Percentiles rank a stretch among this genome's conserved stretches.
Evolutionary conservation across 306 rosid species (phyloP).

Genomic region (Trifolium pratense): DNA sequence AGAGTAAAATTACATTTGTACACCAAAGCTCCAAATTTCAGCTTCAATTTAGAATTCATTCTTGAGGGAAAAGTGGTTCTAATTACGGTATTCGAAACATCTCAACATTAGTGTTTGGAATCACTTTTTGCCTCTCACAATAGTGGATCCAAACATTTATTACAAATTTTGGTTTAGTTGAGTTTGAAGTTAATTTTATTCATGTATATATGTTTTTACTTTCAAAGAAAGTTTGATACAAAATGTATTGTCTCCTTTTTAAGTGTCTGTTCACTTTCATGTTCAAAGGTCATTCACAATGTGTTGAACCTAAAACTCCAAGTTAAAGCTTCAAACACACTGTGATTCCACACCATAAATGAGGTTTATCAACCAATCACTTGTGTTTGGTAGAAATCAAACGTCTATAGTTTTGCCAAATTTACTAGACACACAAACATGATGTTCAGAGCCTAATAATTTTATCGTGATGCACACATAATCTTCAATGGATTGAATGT

Average conservation of each 20-base stretch:
- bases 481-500: not conserved
- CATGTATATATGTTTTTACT: not conserved
- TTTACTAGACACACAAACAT: not conserved
- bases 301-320: not conserved
- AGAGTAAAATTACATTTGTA: too few species aligned
- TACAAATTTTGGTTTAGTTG: not conserved
- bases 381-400: not conserved
- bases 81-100: not conserved
- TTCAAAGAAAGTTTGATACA: not conserved
- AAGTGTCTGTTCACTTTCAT: not conserved
- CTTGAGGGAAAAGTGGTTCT: not conserved
- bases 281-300: not conserved
- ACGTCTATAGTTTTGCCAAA: not conserved
- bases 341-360: not conserved
- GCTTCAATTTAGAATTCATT: not conserved
- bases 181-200: constrained; percentile 1
- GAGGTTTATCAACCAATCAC: not conserved
- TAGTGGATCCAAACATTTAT: not conserved
- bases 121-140: not conserved
- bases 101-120: not conserved
- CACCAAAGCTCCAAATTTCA: too few species aligned
- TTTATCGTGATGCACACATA: too few species aligned
- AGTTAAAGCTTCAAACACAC: not conserved
- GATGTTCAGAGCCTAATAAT: too few species aligned
- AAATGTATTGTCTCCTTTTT: not conserved